Conservation (phyloP, 495 filamentous ascomycete genomes). For the Penicillium cinerascens region DNA sequence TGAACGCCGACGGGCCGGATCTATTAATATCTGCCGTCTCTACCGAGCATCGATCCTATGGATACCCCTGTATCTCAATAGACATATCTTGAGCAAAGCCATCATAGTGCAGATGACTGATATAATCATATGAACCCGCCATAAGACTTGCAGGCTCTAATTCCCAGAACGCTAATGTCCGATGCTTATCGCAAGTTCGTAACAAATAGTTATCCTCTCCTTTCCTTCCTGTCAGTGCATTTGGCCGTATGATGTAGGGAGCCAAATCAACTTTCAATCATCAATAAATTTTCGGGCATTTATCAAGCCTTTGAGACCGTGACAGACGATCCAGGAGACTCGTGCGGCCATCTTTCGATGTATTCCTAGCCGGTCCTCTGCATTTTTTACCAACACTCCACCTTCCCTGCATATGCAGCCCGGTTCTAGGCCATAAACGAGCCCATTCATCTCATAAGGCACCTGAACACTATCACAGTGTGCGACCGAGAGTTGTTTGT, state of each 20-base stretch:
- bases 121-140: background rate
- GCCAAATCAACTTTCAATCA: background rate
- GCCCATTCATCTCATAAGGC: background rate
- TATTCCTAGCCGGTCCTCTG: slow-evolving; percentile 3
- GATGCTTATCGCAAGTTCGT: background rate
- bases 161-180: background rate
- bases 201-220: background rate
- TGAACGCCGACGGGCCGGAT: background rate
- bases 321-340: background rate
- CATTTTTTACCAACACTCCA: slow-evolving; percentile 1
- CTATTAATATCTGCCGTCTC: background rate
- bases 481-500: slow-evolving; percentile 17
- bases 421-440: slow-evolving; percentile 3
- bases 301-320: background rate
- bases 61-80: background rate
- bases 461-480: slow-evolving; percentile 1
- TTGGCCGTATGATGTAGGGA: background rate
- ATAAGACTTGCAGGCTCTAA: background rate
- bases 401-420: slow-evolving; percentile 13
- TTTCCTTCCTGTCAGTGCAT: background rate
- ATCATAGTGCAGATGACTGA: background rate
- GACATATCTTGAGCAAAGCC: background rate
- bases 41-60: background rate
- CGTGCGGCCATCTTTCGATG: background rate
- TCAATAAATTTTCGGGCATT: background rate